Evolutionary conservation across 495 filamentous ascomycete species (phyloP).

Genomic region (Penicillium odoratum): DNA sequence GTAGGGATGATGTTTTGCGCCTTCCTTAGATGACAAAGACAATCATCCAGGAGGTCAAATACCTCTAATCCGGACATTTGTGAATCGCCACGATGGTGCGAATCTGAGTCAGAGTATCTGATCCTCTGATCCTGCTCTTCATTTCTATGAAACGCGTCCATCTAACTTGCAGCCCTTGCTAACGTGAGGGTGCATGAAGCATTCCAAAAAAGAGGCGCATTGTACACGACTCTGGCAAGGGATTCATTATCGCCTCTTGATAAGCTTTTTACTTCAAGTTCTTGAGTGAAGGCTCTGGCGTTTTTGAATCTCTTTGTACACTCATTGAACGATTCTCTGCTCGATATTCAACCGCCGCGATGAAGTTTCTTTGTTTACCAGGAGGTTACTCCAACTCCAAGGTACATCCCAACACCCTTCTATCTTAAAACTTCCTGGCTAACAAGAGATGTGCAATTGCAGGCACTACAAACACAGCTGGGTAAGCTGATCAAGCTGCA

Average conservation of each 20-base stretch:
- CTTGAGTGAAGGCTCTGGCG: neutral
- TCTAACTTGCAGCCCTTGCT: slow-evolving; percentile 22
- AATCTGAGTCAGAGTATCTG: slow-evolving; percentile 12
- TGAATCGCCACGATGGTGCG: slow-evolving; percentile 10
- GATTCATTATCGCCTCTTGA: slow-evolving; percentile 3
- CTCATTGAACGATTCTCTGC: no score
- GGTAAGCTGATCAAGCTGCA: slow-evolving; percentile 18
- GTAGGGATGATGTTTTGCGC: slow-evolving; percentile 15
- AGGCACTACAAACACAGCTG: slow-evolving; percentile 29
- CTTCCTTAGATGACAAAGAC: slow-evolving; percentile 14
- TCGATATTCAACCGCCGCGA: slow-evolving; percentile 6
- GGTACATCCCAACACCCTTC: slow-evolving; percentile 10
- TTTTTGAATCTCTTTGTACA: neutral
- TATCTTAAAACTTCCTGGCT: neutral
- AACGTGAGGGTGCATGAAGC: slow-evolving; percentile 28
- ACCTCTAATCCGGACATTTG: neutral
- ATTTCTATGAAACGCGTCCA: no score
- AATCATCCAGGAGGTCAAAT: neutral
- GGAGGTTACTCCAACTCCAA: slow-evolving; percentile 29
- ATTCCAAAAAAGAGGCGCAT: slow-evolving; percentile 27
- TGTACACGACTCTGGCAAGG: slow-evolving; percentile 7
- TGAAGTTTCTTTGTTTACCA: slow-evolving; percentile 34
- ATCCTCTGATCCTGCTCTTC: neutral
- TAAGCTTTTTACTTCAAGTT: slow-evolving; percentile 5
- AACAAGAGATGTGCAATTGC: neutral